Conservation (phyloP, 495 filamentous ascomycete genomes). For the Thozetella sp. region DNA sequence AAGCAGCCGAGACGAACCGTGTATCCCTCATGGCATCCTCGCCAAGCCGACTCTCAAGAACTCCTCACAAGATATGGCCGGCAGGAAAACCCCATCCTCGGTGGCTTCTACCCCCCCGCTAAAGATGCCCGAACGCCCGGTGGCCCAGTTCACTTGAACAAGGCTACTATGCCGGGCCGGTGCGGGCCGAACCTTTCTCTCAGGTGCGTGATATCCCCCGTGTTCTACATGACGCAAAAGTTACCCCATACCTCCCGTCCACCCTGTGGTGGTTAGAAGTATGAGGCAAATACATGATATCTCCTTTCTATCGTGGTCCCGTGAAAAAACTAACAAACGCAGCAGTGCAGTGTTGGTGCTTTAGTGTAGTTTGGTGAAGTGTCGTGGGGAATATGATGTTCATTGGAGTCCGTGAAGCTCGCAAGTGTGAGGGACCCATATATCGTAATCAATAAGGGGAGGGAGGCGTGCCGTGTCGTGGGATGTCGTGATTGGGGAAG, state of each 20-base stretch:
- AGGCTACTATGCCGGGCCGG: constrained; percentile 1
- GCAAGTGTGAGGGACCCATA: background rate
- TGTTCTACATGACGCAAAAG: constrained; percentile 3
- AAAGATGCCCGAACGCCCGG: background rate
- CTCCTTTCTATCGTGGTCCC: constrained; percentile 3
- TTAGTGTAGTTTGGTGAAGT: background rate
- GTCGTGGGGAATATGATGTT: background rate
- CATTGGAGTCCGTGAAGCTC: constrained; percentile 1
- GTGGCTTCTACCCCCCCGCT: background rate
- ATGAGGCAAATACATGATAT: background rate
- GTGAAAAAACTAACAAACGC: constrained; percentile 2
- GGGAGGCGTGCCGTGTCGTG: background rate
- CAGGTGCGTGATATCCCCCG: background rate
- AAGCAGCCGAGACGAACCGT: background rate
- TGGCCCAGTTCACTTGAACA: constrained; percentile 2
- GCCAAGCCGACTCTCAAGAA: background rate
- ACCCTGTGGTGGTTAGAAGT: background rate
- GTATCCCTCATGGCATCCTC: background rate
- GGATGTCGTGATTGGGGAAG: background rate
- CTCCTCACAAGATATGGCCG: background rate
- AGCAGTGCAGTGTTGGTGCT: background rate
- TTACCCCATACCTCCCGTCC: background rate
- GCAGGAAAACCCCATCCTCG: background rate
- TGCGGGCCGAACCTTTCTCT: background rate
- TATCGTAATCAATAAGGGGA: background rate